These are phyloP conservation scores for Thraustochytrium sp. DNA, from an alignment of 352 stramenopile genomes.

Conservation along the genomic window DNA sequence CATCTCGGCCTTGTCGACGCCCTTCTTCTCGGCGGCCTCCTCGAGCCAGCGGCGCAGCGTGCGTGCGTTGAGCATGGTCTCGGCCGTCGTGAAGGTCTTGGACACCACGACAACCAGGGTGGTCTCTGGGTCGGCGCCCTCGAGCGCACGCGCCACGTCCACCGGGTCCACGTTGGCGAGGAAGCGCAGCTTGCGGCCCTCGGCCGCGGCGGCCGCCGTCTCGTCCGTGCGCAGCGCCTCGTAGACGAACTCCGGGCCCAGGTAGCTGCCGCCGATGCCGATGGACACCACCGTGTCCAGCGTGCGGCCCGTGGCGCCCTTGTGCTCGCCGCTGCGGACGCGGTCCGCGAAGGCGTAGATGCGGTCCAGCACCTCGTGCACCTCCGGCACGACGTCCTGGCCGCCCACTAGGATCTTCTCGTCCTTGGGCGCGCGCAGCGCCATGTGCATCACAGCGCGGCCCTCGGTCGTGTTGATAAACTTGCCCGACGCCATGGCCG, in stretches of 20 bases:
- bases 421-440: slow-evolving; percentile 74
- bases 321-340: slow-evolving; percentile 74
- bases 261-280: slow-evolving; percentile 89
- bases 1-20: slow-evolving; percentile 51
- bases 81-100: slow-evolving; percentile 97
- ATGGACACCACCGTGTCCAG: slow-evolving; percentile 92
- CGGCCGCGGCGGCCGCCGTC: slow-evolving; percentile 68
- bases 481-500: slow-evolving; percentile 80
- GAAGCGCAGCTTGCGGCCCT: slow-evolving; percentile 85
- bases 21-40: slow-evolving; percentile 52
- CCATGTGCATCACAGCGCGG: slow-evolving; percentile 90
- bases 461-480: slow-evolving; percentile 94
- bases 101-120: slow-evolving; percentile 94
- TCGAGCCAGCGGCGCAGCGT: slow-evolving; percentile 92
- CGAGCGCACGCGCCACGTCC: slow-evolving; percentile 80
- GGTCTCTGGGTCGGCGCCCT: slow-evolving; percentile 84
- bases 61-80: slow-evolving; percentile 97
- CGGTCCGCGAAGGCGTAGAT: slow-evolving; percentile 84
- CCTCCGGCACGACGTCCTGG: slow-evolving; percentile 86
- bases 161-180: slow-evolving; percentile 96
- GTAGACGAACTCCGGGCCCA: slow-evolving; percentile 93
- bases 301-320: slow-evolving; percentile 84
- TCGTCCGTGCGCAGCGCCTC: slow-evolving; percentile 71
- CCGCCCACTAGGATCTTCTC: slow-evolving; percentile 80
- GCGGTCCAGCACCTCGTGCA: slow-evolving; percentile 87